Conservation (phyloP, 257 asterid species). For the Craterostigma plantagineum region DNA sequence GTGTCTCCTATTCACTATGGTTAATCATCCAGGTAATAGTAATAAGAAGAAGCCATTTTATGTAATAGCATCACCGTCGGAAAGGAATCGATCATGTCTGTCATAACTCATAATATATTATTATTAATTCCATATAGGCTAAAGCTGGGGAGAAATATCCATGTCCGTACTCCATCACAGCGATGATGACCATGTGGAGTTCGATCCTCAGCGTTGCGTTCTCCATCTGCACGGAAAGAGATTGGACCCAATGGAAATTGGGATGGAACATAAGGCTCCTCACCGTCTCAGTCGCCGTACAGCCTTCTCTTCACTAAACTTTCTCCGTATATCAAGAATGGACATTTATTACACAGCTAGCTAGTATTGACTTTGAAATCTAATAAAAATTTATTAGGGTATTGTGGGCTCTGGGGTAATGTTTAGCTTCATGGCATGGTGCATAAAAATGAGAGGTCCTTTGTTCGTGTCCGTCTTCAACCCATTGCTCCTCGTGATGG, state of each 20-base stretch:
- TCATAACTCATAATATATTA: no score
- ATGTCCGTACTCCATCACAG: constrained; percentile 41
- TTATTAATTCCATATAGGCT: no score
- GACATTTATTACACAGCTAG: no score
- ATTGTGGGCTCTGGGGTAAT: constrained; percentile 28
- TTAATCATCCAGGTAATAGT: constrained; percentile 44
- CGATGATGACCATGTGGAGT: constrained; percentile 31
- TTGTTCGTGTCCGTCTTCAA: constrained; percentile 34
- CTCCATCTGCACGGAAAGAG: constrained; percentile 30
- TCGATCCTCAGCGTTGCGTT: constrained; percentile 17
- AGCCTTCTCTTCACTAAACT: background rate
- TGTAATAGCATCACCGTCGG: no score
- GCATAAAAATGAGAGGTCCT: constrained; percentile 37
- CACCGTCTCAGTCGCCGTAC: constrained; percentile 23
- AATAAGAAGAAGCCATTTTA: background rate
- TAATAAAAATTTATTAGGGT: constrained; percentile 22
- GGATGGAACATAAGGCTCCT: constrained; percentile 47
- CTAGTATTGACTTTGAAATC: no score
- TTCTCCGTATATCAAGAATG: no score
- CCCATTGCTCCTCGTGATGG: constrained; percentile 42
- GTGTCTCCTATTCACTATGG: constrained; percentile 37
- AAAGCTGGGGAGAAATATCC: constrained; percentile 32
- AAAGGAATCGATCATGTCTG: no score
- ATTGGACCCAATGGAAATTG: constrained; percentile 38
- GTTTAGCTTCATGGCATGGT: constrained; percentile 30